A percentile compares a stretch with the other conserved stretches of the same genome.
phyloP scores from a whole-genome alignment of 129 eudicot species.

The Flaveria bidentis region DNA sequence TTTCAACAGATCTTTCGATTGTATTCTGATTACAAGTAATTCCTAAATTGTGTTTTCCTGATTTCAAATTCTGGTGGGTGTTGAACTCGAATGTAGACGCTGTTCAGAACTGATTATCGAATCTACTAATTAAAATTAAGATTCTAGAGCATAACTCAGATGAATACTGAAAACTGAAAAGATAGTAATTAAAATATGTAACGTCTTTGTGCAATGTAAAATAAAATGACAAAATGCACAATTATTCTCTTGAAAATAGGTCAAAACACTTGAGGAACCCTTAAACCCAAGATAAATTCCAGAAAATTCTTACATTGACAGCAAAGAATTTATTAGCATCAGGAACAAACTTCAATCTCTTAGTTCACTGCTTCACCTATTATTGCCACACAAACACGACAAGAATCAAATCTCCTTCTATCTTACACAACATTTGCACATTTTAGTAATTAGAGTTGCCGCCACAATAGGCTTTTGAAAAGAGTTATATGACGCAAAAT shows the following conservation, averaged over 20 bases:
- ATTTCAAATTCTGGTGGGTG: slow-evolving; percentile 1
- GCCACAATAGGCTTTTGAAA: neutral
- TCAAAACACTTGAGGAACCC: slow-evolving; percentile 12
- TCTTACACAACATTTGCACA: neutral
- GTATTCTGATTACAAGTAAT: neutral
- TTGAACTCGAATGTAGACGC: slow-evolving; percentile 4
- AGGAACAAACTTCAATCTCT: slow-evolving; percentile 25
- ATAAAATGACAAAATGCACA: slow-evolving; percentile 13
- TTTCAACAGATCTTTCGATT: slow-evolving; percentile 13
- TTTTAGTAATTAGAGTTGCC: neutral
- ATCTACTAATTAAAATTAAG: slow-evolving; percentile 1
- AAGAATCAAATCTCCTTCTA: neutral
- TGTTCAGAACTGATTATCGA: slow-evolving; percentile 13
- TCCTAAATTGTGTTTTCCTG: slow-evolving; percentile 7
- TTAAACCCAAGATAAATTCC: slow-evolving; percentile 18
- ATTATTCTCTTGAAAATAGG: slow-evolving; percentile 5
- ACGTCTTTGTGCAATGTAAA: slow-evolving; percentile 16
- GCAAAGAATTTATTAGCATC: slow-evolving; percentile 38
- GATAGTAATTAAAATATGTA: slow-evolving; percentile 17
- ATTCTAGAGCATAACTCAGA: slow-evolving; percentile 5
- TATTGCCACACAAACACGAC: slow-evolving; percentile 35
- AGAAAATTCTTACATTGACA: slow-evolving; percentile 6
- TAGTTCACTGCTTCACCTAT: slow-evolving; percentile 44
- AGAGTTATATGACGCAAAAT: neutral
- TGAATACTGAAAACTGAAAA: neutral